Base-by-base conservation (phyloP, 2,329 filamentous ascomycete genomes). In the Colletotrichum abscissum region DNA sequence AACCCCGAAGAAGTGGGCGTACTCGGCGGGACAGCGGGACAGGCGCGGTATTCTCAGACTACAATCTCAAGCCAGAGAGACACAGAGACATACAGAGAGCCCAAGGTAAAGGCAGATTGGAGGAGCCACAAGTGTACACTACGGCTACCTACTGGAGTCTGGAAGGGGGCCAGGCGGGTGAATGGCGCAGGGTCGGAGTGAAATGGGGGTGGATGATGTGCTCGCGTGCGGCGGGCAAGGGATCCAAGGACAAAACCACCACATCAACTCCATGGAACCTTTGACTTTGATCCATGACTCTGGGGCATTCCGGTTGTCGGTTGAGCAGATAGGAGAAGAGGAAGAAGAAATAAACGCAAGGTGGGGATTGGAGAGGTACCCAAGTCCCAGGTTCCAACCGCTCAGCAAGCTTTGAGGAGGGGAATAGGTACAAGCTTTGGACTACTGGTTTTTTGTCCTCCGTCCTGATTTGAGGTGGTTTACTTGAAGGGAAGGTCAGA, bases 201-300 rank as follows among this genome's bases (percentile, higher is more conserved):
- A 69, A 56, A 72, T 64, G 52, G 72, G 65, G 58, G 46, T 28
- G 66, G 52, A 64, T 74, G 67, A 71, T 72, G 69, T 74, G 72
- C 68, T 74, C 72, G 69, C 72, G 69, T 74, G 72, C 68, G 52
- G 46, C 49, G 14, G 28, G 60, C 71, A 73, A 63, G 67, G 68
- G 72, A 72, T 68, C 68, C 71, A 66, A 70, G 67, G 67, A 60
- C 33, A 73, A 64, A 49, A 42, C 38, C 54, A 54, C 28, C 28
- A 35, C 42, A 5, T 52, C 42, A 30, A 24, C 60, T 52, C 28
- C 60, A 33, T 57, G 59, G 56, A 70, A 60, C 55, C 65, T 63
- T 63, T 59, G 58, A 35, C 65, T 52, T 46, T 46, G 54, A 65
- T 62, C 60, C 67, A 65, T 73, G 70, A 54, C 54, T 52, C 60